Evolutionary conservation across 2,329 filamentous ascomycete species (phyloP).

Genomic region (Clarireedia paspali): DNA sequence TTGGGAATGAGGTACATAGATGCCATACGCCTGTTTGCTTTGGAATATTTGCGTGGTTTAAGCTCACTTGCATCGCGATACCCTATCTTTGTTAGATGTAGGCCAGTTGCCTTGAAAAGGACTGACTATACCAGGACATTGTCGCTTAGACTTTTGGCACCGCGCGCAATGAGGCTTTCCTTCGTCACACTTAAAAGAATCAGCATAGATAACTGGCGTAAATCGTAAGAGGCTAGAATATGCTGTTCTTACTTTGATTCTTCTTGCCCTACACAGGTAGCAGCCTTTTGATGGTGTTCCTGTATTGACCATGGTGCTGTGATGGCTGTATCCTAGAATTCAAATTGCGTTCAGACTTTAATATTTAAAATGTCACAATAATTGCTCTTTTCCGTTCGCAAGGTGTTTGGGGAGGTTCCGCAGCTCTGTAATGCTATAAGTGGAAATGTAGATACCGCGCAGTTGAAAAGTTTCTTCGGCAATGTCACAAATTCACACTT

Average conservation of each 20-base stretch:
- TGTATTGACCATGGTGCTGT: neutral
- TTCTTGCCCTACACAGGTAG: slow-evolving; percentile 10
- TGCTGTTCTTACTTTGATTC: slow-evolving; percentile 9
- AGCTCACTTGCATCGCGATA: slow-evolving; percentile 2
- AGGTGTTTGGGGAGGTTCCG: too few relatives aligned
- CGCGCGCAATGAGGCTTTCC: slow-evolving; percentile 55
- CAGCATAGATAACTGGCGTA: neutral
- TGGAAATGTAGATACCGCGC: too few relatives aligned
- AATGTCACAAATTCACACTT: too few relatives aligned
- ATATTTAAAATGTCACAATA: too few relatives aligned
- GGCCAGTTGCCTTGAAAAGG: neutral
- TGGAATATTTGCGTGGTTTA: neutral
- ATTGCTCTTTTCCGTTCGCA: too few relatives aligned
- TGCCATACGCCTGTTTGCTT: neutral
- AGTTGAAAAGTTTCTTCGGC: too few relatives aligned
- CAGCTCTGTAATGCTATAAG: too few relatives aligned
- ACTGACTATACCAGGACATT: slow-evolving; percentile 59
- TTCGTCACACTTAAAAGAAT: slow-evolving; percentile 50
- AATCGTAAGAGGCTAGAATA: too few relatives aligned
- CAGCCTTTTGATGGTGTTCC: slow-evolving; percentile 11
- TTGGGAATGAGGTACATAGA: neutral
- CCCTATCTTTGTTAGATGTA: neutral
- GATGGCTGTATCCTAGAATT: neutral
- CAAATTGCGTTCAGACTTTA: too few relatives aligned
- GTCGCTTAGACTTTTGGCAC: slow-evolving; percentile 50